Evolutionary conservation across 139 green algal species (phyloP), one percentile per base, ranked within the genome.

Genomic region (Tetradesmus lagerheimii): DNA sequence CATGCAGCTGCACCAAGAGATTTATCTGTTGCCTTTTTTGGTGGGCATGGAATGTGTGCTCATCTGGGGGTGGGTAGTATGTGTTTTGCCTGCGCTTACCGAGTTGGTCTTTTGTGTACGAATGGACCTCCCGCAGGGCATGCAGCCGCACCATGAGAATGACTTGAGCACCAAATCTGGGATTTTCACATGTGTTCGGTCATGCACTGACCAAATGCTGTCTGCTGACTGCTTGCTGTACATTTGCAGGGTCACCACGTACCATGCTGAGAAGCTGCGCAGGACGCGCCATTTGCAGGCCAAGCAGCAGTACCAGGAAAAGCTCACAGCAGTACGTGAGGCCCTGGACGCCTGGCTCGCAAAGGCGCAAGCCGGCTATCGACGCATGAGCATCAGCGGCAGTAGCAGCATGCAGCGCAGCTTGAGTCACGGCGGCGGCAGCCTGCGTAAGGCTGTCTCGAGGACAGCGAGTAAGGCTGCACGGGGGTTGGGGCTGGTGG

Each of bases 281-380:
- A 20, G 57, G 4, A 71, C n/a, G 1, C 57, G 84, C n/a, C 84
- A 89, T 27, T 2, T 66, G 41, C 64, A 81, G 29, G 84, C 84
- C 15, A 38, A 89, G 31, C 62, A 64, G 16, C 53, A 89, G 15
- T 89, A 89, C 38, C 20, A 89, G 41, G 66, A 43, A 0, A 89
- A 82, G 67, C 67, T 89, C 5, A 45, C 38, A 23, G 84, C 84
- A 34, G 66, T 89, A 1, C 31, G 16, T 8, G 64, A 43, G 25
- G 84, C 84, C 29, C 25, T 89, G 29, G 67, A 81, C 15, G 64
- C 84, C 0, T 89, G 64, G 84, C 18, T 87, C 0, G 82, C 57
- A 2, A 87, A 87, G 27, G 82, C 57, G 34, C 75, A 45, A 4
- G 34, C 34, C 11, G 37, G n/a, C 35, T 80, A 80, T 35, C 14